phyloP scores from a whole-genome alignment of 2,329 filamentous ascomycete species.

The Nothomitra cinnamomea region DNA sequence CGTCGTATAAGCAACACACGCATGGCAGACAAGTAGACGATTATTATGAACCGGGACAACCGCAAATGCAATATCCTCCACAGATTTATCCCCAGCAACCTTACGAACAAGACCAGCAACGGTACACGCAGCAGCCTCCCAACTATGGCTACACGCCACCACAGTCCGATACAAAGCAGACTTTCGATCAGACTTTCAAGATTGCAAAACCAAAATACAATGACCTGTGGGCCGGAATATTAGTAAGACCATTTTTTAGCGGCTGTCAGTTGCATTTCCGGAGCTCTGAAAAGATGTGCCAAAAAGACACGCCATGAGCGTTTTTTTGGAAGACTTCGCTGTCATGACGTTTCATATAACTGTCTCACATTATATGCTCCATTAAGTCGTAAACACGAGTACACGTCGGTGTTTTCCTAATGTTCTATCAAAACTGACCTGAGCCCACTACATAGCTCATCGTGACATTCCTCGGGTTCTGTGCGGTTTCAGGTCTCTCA shows the following conservation, averaged over 20 bases:
- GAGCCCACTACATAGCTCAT: slow-evolving; percentile 36
- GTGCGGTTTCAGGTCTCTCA: slow-evolving; percentile 56
- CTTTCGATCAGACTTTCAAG: slow-evolving; percentile 69
- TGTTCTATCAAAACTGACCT: slow-evolving; percentile 6
- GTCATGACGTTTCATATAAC: not conserved
- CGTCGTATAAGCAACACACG: not conserved
- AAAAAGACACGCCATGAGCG: not conserved
- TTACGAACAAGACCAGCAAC: not conserved
- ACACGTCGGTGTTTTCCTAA: not conserved
- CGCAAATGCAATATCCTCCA: not conserved
- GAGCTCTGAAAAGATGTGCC: not conserved
- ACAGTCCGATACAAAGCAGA: slow-evolving; percentile 27
- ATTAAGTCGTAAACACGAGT: not conserved
- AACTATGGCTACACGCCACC: slow-evolving; percentile 17
- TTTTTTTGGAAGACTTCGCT: not conserved
- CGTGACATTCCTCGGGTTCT: slow-evolving; percentile 52
- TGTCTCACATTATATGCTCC: not conserved
- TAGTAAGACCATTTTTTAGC: slow-evolving; percentile 33
- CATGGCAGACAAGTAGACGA: not conserved
- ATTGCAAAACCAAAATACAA: slow-evolving; percentile 75
- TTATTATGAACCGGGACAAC: not conserved
- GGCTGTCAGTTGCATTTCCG: not conserved
- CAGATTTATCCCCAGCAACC: not conserved
- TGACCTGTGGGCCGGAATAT: slow-evolving; percentile 72
- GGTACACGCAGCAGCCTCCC: slow-evolving; percentile 18